Conservation (phyloP, 306 rosid species). For the Cicer cuneatum region DNA sequence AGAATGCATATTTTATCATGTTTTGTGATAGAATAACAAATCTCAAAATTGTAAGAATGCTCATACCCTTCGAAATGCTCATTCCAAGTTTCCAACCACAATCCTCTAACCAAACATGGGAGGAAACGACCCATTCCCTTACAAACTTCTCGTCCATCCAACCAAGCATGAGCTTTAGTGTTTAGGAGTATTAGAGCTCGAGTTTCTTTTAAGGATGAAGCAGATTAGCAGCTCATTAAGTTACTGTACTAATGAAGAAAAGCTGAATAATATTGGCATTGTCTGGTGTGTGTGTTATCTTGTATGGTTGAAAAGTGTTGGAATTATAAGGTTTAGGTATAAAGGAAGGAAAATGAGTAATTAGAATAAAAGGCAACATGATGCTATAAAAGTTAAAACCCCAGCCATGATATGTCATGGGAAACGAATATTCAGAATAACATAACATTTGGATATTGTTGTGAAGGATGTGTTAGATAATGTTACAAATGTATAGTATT, state of each 20-base stretch:
- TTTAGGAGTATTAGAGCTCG: not conserved
- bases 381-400: no score
- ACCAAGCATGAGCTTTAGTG: conserved; percentile 1
- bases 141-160: not conserved
- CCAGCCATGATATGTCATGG: no score
- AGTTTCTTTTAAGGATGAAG: not conserved
- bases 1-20: not conserved
- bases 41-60: conserved; percentile 8
- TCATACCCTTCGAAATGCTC: not conserved
- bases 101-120: not conserved
- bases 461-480: no score
- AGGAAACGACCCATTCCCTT: not conserved
- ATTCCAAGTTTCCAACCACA: conserved; percentile 3
- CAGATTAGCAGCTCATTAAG: not conserved
- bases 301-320: not conserved
- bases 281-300: no score
- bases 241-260: no score
- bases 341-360: not conserved
- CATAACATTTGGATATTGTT: no score
- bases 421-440: no score
- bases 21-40: not conserved
- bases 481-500: no score
- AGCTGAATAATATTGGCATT: not conserved
- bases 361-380: not conserved
- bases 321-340: not conserved